Evolutionary conservation across 140 eudicot genomes (phyloP), one percentile per base, ranked within the genome.

Genomic region (Oenanthe javanica): DNA sequence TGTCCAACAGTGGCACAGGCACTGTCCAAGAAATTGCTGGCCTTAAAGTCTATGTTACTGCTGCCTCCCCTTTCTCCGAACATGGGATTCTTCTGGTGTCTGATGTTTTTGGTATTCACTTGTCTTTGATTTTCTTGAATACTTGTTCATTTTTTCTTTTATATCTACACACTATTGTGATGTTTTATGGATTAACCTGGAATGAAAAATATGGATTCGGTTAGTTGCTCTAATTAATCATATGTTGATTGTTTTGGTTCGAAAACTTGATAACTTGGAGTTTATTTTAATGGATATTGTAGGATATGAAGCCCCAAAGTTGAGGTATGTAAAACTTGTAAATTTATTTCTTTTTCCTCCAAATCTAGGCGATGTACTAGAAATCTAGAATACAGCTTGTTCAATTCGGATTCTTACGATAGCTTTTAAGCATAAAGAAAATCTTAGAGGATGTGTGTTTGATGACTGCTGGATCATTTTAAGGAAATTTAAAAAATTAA

Each of bases 11-110:
- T 70, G 75, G 75, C n/a, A 1, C 5, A 36, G 75, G 75, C 48
- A 31, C 23, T 70, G 75, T 70, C 6, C 48, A 38, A 16, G 75
- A 70, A 70, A 70, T 70, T 38, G 75, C 11, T 18, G 75, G 75
- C 48, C 75, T 70, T 18, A 70, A 70, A 70, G 47, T 18, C 47
- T 70, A 70, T 70, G 75, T 70, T 70, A 18, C 75, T 70, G 75
- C 47, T 70, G 70, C 70, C 15, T 38, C 75, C 8, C 21, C 23
- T 70, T 38, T n/a, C 10, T 38, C 75, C 45, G 38, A 70, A 18
- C 75, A 13, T 70, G 75, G 75, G 48, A 70, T 70, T 70, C 75
- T 70, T 38, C 75, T 70, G n/a, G 31, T 70, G 18, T 70, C 75
- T 70, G 75, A 70, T 70, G 75, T 70, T 70, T 70, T 70, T 31